phyloP scores from a whole-genome alignment of 129 eudicot genomes.

The Scalesia atractyloides region DNA sequence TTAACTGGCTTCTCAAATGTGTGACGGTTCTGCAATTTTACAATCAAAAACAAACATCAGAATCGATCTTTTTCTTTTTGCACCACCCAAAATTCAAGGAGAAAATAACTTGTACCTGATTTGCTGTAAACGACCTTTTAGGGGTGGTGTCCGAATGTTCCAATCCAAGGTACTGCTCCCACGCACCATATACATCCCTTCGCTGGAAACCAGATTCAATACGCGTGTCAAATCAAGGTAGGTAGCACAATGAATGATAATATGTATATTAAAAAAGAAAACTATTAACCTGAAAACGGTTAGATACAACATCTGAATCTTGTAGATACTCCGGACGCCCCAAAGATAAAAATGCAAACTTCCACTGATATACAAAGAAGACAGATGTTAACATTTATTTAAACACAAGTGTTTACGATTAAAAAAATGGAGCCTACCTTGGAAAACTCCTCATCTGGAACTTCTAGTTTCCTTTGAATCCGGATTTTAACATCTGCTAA shows the following conservation, averaged over 20 bases:
- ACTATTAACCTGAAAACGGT: slow-evolving; percentile 58
- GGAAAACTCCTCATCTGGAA: slow-evolving; percentile 61
- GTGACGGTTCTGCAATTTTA: slow-evolving; percentile 86
- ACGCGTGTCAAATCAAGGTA: slow-evolving; percentile 6
- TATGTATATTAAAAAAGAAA: not conserved
- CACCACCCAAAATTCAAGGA: slow-evolving; percentile 14
- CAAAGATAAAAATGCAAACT: slow-evolving; percentile 51
- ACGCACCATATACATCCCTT: slow-evolving; percentile 90
- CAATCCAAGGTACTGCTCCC: slow-evolving; percentile 98
- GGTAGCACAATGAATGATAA: not conserved
- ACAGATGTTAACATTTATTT: not conserved
- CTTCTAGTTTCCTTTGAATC: slow-evolving; percentile 49
- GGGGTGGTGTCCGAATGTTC: slow-evolving; percentile 89
- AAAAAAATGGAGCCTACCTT: slow-evolving; percentile 51
- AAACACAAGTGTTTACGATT: not conserved
- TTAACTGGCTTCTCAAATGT: slow-evolving; percentile 92
- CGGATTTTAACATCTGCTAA: slow-evolving; percentile 51
- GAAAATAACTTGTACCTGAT: slow-evolving; percentile 56
- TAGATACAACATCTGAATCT: slow-evolving; percentile 52
- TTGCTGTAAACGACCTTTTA: slow-evolving; percentile 63
- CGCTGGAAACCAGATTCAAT: slow-evolving; percentile 44
- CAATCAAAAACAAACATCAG: not conserved
- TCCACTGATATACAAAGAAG: slow-evolving; percentile 48
- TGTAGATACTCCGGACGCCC: slow-evolving; percentile 55
- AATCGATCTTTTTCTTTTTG: not conserved